Evolutionary conservation across 768 basidiomycete genomes (phyloP), one percentile per base, ranked within the genome.

Genomic region (Agaricus subrufescens): DNA sequence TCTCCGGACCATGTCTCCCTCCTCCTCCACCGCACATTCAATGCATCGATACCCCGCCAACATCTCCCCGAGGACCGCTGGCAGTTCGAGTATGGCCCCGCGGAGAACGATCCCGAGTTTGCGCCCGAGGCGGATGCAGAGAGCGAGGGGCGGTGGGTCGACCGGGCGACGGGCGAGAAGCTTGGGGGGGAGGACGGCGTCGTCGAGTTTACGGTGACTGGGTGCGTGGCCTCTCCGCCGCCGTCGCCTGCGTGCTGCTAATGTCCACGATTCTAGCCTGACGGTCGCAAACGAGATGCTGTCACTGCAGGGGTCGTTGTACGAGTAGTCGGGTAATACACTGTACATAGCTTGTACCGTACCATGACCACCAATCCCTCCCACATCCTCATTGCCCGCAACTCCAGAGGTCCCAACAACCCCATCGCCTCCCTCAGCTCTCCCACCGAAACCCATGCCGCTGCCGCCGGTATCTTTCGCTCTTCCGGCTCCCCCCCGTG

Each of bases 281-380:
- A 94, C 87, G 12, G 83, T 94, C 34, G 92, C 93, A 31, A 95
- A 97, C 65, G 89, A 95, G 66, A 95, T 96, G 92, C 73, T 97
- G 19, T 95, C 93, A 2, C 72, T 97, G 11, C 78, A 91, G 30
- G 94, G 94, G 8, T 94, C 65, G 19, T 23, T 38, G 47, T 10
- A 12, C 49, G 65, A 75, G 14, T 62, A 60, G 31, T 62, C 60
- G 19, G 19, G 19, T 34, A 8, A 34, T 34, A 34, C 5, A 31
- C 8, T 8, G 34, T 34, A 34, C 8, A 7, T 34, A 34, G 1
- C 34, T 6, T 34, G 34, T 34, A 34, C 34, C 11, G 34, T 34
- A 34, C 62, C 58, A 84, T 85, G 81, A 75, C 80, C 58, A 87
- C 85, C 46, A 89, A 93, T 66, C 91, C 91, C 1, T 86, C 91